phyloP scores from a whole-genome alignment of 768 basidiomycete species.

The Gymnopilus junonius region DNA sequence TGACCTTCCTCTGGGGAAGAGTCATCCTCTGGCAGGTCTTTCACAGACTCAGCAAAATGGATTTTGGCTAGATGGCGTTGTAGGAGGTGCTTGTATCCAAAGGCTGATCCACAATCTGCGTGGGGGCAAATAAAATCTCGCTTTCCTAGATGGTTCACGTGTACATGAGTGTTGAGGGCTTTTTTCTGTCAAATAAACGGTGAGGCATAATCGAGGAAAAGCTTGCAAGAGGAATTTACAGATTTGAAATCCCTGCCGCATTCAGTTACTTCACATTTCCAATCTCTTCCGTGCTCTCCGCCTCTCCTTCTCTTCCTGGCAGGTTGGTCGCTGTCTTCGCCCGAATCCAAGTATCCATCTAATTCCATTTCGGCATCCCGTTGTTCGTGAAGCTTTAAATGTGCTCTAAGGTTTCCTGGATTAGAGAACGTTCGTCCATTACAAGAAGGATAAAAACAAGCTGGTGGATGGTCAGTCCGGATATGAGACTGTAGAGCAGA shows the following conservation, averaged over 20 bases:
- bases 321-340: conserved; percentile 30
- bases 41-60: conserved; percentile 37
- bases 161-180: conserved; percentile 70
- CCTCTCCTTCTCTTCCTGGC: conserved; percentile 65
- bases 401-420: conserved; percentile 74
- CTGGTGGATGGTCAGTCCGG: conserved; percentile 80
- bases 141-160: conserved; percentile 73
- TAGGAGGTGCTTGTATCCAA: conserved; percentile 86
- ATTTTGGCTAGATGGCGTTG: conserved; percentile 70
- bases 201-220: conserved; percentile 3
- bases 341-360: conserved; percentile 34
- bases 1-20: conserved; percentile 23
- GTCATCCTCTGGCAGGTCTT: conserved; percentile 14
- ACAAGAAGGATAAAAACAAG: conserved; percentile 74
- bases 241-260: conserved; percentile 91
- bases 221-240: conserved; percentile 41
- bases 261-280: conserved; percentile 65
- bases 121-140: conserved; percentile 74
- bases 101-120: conserved; percentile 62
- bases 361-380: conserved; percentile 58
- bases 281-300: conserved; percentile 80
- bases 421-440: conserved; percentile 73
- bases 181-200: conserved; percentile 62
- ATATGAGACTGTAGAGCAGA: conserved; percentile 84
- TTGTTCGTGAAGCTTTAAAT: conserved; percentile 82